Evolutionary conservation across 2,329 filamentous ascomycete species (phyloP).

Genomic region (Colletotrichum godetiae): DNA sequence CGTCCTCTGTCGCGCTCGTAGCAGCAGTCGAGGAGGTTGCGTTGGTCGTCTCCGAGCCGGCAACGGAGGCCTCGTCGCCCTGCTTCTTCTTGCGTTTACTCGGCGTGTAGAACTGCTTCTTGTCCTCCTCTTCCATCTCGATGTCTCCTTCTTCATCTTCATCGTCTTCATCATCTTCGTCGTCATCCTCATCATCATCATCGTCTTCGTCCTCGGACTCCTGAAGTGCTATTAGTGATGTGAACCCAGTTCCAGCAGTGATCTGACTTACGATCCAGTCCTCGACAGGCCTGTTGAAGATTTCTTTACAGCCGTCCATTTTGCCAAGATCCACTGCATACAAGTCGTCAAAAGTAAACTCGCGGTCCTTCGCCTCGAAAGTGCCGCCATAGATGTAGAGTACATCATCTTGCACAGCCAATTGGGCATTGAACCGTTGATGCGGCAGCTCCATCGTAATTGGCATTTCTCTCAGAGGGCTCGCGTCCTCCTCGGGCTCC

Average conservation of each 20-base stretch:
- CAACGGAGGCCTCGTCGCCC: slow-evolving; percentile 50
- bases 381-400: slow-evolving; percentile 96
- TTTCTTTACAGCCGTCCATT: slow-evolving; percentile 91
- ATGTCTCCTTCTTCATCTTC: slow-evolving; percentile 59
- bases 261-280: slow-evolving; percentile 78
- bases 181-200: slow-evolving; percentile 68
- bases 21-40: slow-evolving; percentile 41
- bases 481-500: slow-evolving; percentile 65
- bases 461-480: slow-evolving; percentile 70
- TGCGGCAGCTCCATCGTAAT: slow-evolving; percentile 88
- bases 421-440: slow-evolving; percentile 87
- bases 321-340: slow-evolving; percentile 95
- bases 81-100: slow-evolving; percentile 69
- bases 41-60: slow-evolving; percentile 41
- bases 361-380: slow-evolving; percentile 92
- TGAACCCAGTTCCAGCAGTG: slow-evolving; percentile 44
- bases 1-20: slow-evolving; percentile 50
- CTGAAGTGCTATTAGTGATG: slow-evolving; percentile 47
- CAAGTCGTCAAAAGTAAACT: slow-evolving; percentile 96
- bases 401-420: slow-evolving; percentile 91
- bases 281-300: slow-evolving; percentile 84
- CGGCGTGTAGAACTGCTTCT: slow-evolving; percentile 57
- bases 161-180: slow-evolving; percentile 64
- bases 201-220: slow-evolving; percentile 70
- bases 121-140: slow-evolving; percentile 58